Percentiles rank a stretch among this genome's conserved stretches.
Conservation (phyloP, 2,329 filamentous ascomycete species). For the Dactylella cylindrospora region DNA sequence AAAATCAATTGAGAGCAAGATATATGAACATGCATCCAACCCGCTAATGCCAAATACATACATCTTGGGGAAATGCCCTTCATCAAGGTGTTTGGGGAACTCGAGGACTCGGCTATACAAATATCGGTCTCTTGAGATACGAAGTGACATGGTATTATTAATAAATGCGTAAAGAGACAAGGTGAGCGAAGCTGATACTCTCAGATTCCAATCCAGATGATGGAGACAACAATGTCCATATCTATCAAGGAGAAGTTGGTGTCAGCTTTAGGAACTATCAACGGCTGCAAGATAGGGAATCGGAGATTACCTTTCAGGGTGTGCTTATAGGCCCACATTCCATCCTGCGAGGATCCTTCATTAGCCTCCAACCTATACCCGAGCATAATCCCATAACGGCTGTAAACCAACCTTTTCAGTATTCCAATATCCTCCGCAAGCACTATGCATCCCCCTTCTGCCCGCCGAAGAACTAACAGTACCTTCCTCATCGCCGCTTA, state of each 20-base stretch:
- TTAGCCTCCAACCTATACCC: slow-evolving; percentile 1
- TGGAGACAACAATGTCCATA: slow-evolving; percentile 69
- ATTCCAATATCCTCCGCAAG: slow-evolving; percentile 84
- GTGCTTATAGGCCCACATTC: slow-evolving; percentile 87
- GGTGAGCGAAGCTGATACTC: slow-evolving; percentile 5
- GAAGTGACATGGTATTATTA: too few species aligned
- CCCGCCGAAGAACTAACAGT: slow-evolving; percentile 72
- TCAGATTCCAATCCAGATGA: slow-evolving; percentile 76
- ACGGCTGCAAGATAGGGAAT: slow-evolving; percentile 51
- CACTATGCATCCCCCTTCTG: slow-evolving; percentile 85
- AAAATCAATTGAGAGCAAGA: slow-evolving; percentile 27
- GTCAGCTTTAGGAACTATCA: too few species aligned
- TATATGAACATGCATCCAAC: slow-evolving; percentile 7
- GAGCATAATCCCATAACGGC: background rate
- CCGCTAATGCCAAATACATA: slow-evolving; percentile 39
- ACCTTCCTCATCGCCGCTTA: slow-evolving; percentile 55
- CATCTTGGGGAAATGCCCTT: slow-evolving; percentile 4
- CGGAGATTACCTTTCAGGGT: slow-evolving; percentile 56
- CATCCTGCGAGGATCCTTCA: slow-evolving; percentile 57
- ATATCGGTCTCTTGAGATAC: too few species aligned
- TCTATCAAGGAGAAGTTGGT: too few species aligned
- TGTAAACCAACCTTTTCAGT: slow-evolving; percentile 65
- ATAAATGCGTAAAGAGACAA: too few species aligned
- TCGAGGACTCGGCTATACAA: background rate
- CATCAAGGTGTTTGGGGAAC: background rate